Conservation (phyloP, 805 yeast genomes). For the Saturnispora saitoi region DNA sequence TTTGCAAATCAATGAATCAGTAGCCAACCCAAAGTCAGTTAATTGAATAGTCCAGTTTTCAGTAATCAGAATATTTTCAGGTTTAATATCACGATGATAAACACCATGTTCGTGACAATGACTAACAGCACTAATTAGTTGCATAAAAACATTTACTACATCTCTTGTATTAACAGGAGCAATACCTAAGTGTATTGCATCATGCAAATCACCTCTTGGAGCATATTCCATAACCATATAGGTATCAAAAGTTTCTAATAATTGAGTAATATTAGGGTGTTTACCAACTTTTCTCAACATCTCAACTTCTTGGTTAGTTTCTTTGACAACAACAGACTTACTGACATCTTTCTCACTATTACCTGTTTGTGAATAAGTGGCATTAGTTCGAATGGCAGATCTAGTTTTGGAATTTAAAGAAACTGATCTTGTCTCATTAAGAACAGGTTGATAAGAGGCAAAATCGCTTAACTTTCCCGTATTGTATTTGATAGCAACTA, state of each 20-base stretch:
- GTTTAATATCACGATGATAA: slow-evolving; percentile 50
- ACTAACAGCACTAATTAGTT: slow-evolving; percentile 41
- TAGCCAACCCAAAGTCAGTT: slow-evolving; percentile 55
- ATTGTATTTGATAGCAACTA: slow-evolving; percentile 83
- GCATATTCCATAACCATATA: slow-evolving; percentile 67
- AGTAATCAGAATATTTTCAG: slow-evolving; percentile 45
- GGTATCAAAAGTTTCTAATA: slow-evolving; percentile 44
- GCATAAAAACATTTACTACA: slow-evolving; percentile 45
- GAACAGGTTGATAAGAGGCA: slow-evolving; percentile 18
- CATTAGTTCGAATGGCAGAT: slow-evolving; percentile 8
- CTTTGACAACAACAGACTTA: slow-evolving; percentile 35
- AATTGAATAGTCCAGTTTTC: slow-evolving; percentile 50
- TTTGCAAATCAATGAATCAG: slow-evolving; percentile 42
- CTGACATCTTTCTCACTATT: slow-evolving; percentile 15
- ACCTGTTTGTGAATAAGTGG: slow-evolving; percentile 11
- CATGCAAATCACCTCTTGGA: slow-evolving; percentile 79
- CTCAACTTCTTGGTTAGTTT: slow-evolving; percentile 60
- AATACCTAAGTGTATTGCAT: slow-evolving; percentile 56
- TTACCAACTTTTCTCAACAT: slow-evolving; percentile 57
- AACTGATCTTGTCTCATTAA: slow-evolving; percentile 12
- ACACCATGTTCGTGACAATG: slow-evolving; percentile 42
- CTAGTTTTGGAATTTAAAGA: slow-evolving; percentile 13
- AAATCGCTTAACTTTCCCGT: slow-evolving; percentile 46
- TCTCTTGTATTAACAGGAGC: slow-evolving; percentile 55
- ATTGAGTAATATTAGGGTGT: slow-evolving; percentile 37